Evolutionary conservation across 1,139 yeast genomes (phyloP).

Genomic region (Suhomyces bribrorum): DNA sequence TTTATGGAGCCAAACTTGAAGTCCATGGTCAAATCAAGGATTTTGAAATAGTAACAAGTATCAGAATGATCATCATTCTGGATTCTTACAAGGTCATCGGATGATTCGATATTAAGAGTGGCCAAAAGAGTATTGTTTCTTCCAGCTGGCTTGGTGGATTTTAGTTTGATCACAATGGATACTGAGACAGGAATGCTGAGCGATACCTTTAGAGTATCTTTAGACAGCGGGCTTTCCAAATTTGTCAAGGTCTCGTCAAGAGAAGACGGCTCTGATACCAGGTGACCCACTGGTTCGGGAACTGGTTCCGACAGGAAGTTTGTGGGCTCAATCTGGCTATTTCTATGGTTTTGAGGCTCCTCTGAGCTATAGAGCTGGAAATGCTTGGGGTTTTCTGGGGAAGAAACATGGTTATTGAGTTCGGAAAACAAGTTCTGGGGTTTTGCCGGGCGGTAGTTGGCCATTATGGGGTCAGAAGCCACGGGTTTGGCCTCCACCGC

Average conservation of each 20-base stretch:
- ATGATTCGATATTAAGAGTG: conserved; percentile 56
- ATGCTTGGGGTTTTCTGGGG: conserved; percentile 2
- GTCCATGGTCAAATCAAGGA: conserved; percentile 45
- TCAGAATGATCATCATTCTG: conserved; percentile 13
- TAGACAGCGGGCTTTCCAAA: neutral
- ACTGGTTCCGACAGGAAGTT: too few relatives aligned
- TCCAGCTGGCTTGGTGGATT: conserved; percentile 60
- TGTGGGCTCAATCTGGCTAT: neutral
- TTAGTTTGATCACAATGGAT: conserved; percentile 54
- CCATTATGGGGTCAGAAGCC: conserved; percentile 11
- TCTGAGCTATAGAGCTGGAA: conserved; percentile 10
- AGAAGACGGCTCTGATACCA: too few relatives aligned
- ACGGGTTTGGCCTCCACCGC: conserved; percentile 4
- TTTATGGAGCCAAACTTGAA: conserved; percentile 37
- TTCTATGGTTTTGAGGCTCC: conserved; percentile 1
- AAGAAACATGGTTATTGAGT: conserved; percentile 22
- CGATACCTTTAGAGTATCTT: conserved; percentile 16
- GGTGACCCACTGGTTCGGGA: too few relatives aligned
- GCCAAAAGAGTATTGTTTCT: conserved; percentile 53
- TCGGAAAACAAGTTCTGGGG: conserved; percentile 27
- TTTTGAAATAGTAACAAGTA: conserved; percentile 32
- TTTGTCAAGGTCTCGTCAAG: neutral
- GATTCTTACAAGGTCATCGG: conserved; percentile 40
- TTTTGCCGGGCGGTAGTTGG: conserved; percentile 25
- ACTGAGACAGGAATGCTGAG: conserved; percentile 44